Base-by-base conservation (phyloP, 768 basidiomycete genomes). In the Lyophyllum semitale region DNA sequence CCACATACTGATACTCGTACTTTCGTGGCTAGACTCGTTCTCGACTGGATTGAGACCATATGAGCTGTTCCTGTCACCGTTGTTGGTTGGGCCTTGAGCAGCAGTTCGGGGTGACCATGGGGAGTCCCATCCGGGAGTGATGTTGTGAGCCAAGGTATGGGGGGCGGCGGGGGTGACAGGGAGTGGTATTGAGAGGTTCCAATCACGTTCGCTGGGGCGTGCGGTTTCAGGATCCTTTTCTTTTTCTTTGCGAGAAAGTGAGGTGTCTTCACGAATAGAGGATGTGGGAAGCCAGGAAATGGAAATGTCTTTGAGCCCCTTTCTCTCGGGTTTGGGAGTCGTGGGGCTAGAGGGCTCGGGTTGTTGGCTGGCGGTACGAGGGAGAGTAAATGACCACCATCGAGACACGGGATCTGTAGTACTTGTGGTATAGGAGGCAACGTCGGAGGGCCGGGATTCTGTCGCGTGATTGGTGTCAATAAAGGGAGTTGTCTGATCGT, bases 351-450 rank as follows among this genome's bases (percentile, higher is more conserved):
- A 45, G 18, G 54, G 50, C 38, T 67, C 62, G 40, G 63, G 60
- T 44, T 67, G 70, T 52, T 63, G 60, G 52, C 57, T 59, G 48
- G 55, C 66, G 41, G 68, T 74, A 29, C 84, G 80, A 43, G 84
- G 83, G 35, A 84, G 80, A 25, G 84, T 84, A 68, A 92, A 91
- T 0, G 87, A 73, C 84, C 85, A 89, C 90, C 90, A 92, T 47
- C 83, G 82, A 54, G 84, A 85, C 40, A 68, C 72, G 59, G 67
- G 66, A 57, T 74, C 68, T 45, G 74, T 65, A 57, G 66, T 69
- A 69, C 67, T 78, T 12, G 84, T 83, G 46, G 78, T 72, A 54
- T 77, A 78, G 15, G 85, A 87, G 26, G 74, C 77, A 54, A 75
- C 71, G 65, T 85, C 86, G 32, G 79, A 80, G 15, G 79, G 75